Conservation (phyloP, 1,139 yeast species). For the Pichia sp. region DNA sequence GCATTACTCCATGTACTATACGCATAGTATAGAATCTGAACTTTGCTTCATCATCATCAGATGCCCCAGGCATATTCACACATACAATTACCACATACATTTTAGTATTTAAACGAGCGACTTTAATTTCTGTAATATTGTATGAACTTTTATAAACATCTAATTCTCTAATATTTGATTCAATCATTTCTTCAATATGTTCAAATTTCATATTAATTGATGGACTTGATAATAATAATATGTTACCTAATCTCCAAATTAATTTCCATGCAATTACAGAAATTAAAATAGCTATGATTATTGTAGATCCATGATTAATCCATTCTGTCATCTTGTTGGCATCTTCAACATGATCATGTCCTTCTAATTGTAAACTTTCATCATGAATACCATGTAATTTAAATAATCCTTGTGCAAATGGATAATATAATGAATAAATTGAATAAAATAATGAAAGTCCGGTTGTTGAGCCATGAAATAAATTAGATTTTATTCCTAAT, state of each 20-base stretch:
- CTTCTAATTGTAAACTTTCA: neutral
- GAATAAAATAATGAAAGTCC: constrained; percentile 56
- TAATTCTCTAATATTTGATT: constrained; percentile 36
- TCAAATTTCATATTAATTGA: constrained; percentile 16
- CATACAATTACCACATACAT: constrained; percentile 51
- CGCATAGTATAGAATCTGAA: constrained; percentile 49
- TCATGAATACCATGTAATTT: too few species aligned
- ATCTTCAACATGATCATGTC: constrained; percentile 10
- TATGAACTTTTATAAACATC: constrained; percentile 48
- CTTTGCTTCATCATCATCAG: constrained; percentile 59
- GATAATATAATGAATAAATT: constrained; percentile 28
- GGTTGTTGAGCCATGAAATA: constrained; percentile 54
- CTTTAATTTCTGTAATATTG: constrained; percentile 41
- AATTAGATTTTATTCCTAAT: constrained; percentile 25
- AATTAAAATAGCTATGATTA: constrained; percentile 43
- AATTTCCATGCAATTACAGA: constrained; percentile 51
- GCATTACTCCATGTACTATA: constrained; percentile 34
- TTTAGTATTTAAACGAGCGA: constrained; percentile 58
- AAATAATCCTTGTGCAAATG: constrained; percentile 17
- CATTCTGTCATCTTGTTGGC: constrained; percentile 16
- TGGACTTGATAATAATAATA: constrained; percentile 50
- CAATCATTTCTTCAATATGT: constrained; percentile 33
- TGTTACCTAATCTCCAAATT: constrained; percentile 46
- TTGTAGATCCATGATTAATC: constrained; percentile 45
- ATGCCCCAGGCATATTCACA: constrained; percentile 58